A percentile compares a stretch with the other conserved stretches of the same genome.
These are phyloP conservation scores for Solanum sejunctum DNA, from an alignment of 257 asterid genomes.

Conservation along the genomic window DNA sequence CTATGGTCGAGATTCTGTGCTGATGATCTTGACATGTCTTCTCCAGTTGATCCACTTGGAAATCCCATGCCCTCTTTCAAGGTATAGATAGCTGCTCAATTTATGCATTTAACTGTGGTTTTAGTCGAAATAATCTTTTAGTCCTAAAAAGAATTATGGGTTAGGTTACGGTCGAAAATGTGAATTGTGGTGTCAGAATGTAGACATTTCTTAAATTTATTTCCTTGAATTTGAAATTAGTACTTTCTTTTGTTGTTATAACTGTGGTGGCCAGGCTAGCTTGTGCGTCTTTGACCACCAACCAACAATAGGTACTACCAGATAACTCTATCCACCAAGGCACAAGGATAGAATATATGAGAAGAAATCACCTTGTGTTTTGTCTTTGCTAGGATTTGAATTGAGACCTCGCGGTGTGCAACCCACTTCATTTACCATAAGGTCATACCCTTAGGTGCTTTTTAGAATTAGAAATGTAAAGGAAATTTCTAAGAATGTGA, in stretches of 20 bases:
- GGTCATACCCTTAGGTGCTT: background rate
- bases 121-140: background rate
- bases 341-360: background rate
- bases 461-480: background rate
- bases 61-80: conserved; percentile 46
- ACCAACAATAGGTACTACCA: background rate
- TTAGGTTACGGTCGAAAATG: background rate
- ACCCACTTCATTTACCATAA: no score
- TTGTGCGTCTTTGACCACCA: background rate
- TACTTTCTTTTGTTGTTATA: background rate
- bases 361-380: background rate
- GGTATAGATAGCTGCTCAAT: conserved; percentile 15
- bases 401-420: background rate
- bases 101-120: background rate
- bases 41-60: conserved; percentile 58
- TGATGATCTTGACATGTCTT: conserved; percentile 46
- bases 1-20: conserved; percentile 73
- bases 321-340: background rate
- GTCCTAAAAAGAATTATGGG: background rate
- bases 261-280: background rate
- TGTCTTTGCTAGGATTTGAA: background rate
- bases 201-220: background rate
- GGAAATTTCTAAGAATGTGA: background rate
- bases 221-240: background rate
- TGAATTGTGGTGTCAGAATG: background rate